Base-by-base conservation (phyloP, 306 rosid species). In the Gastrolobium bilobum region DNA sequence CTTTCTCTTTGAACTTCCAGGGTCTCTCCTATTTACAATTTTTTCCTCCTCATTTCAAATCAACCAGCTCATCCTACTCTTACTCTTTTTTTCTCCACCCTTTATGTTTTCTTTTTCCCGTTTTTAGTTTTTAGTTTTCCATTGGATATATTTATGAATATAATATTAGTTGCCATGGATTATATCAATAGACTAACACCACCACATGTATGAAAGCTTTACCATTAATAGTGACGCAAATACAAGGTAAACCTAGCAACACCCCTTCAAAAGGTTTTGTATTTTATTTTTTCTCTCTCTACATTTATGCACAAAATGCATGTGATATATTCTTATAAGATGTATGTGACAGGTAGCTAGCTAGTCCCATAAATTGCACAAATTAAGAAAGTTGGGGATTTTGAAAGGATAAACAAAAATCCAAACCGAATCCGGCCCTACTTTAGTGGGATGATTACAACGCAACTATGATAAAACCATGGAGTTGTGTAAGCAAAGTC, bases 51-150 rank as follows among this genome's bases (percentile, higher is more conserved):
- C 78, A 14, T 86, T 72, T 88, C 88, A 90, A 82, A 82, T 88
- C 90, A 84, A 78, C 80, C 86, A 84, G 88, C 90, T 84, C 91
- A 84, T 65, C 79, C 82, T 77, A 81, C 81, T 84, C 58, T 71
- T 33, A 62, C 57, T 6, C 29, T 14, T 50, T n/a, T 64, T 31
- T 35, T 20, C 46, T 33, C 42, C 61, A 53, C 62, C 7, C 46
- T 40, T 38, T 67, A 51, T 34, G 30, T 2, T 38, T 52, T 40
- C 54, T 3, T 53, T 39, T 50, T 29, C 3, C 11, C 70, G 37
- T 10, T 30, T 40, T 13, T 33, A 60, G 2, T 59, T 73, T 38
- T 5, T 76, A 5, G 2, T 37, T 75, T 60, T 75, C 40, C 13
- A 0, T 74, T 60, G 7, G 43, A 11, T n/a, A 4, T 70, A 31